Conservation (phyloP, 176 grass and related monocot genomes). For the Oryza officinalis region DNA sequence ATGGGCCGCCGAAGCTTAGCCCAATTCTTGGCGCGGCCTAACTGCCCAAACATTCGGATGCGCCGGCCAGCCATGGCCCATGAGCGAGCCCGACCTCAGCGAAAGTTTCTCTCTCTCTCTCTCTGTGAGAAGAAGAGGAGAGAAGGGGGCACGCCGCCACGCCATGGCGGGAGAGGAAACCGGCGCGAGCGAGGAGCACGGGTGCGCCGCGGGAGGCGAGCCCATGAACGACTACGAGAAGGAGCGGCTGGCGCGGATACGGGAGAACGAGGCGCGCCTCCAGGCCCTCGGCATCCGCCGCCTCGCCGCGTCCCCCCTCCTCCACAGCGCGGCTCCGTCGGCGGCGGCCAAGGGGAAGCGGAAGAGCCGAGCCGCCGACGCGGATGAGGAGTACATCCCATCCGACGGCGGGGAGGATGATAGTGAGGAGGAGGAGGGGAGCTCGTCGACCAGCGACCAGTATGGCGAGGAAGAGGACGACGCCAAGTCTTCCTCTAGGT, state of each 20-base stretch:
- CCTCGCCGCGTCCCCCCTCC: slow-evolving; percentile 52
- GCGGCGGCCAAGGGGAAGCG: slow-evolving; percentile 26
- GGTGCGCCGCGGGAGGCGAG: background rate
- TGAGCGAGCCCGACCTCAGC: background rate
- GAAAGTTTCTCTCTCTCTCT: background rate
- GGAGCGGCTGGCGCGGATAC: slow-evolving; percentile 61
- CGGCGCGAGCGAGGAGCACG: background rate
- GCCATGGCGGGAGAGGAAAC: slow-evolving; percentile 42
- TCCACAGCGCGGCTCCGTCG: slow-evolving; percentile 27
- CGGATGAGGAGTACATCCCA: slow-evolving; percentile 74
- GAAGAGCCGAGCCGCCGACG: slow-evolving; percentile 49
- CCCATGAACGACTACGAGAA: slow-evolving; percentile 72
- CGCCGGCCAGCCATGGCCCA: background rate
- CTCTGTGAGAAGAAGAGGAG: background rate
- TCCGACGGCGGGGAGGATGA: slow-evolving; percentile 38
- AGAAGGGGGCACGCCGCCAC: background rate
- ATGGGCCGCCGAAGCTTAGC: no score
- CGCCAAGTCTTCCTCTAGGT: slow-evolving; percentile 41
- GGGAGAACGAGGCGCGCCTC: slow-evolving; percentile 71
- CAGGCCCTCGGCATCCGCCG: slow-evolving; percentile 63
- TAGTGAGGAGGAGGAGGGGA: slow-evolving; percentile 16
- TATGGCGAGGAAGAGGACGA: slow-evolving; percentile 21
- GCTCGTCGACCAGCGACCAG: slow-evolving; percentile 15
- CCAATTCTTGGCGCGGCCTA: background rate
- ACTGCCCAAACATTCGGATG: background rate